Conservation (phyloP, 768 basidiomycete genomes). For the Termitomyces sp. region DNA sequence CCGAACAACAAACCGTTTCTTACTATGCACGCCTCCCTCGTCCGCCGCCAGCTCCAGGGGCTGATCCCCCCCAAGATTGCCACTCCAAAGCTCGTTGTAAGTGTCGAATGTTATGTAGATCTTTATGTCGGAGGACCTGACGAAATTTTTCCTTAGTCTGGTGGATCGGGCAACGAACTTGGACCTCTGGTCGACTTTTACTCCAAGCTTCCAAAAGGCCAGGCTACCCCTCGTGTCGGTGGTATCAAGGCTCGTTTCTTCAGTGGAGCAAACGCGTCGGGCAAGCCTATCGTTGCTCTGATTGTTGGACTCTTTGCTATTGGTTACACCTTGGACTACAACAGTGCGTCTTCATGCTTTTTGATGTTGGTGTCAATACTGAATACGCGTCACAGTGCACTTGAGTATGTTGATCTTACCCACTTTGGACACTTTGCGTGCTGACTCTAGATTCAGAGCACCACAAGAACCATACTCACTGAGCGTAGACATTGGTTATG, state of each 20-base stretch:
- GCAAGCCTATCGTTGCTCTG: constrained; percentile 55
- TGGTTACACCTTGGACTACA: constrained; percentile 86
- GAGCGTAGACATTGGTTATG: constrained; percentile 14
- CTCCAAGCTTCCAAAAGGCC: constrained; percentile 92
- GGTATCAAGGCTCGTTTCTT: constrained; percentile 83
- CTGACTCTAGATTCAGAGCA: constrained; percentile 51
- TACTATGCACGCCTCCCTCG: constrained; percentile 77
- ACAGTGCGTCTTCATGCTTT: constrained; percentile 54
- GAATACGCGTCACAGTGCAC: constrained; percentile 51
- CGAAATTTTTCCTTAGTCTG: constrained; percentile 46
- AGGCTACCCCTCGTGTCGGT: constrained; percentile 49
- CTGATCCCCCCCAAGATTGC: constrained; percentile 95
- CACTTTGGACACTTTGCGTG: background rate
- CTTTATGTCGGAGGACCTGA: background rate
- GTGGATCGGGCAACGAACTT: constrained; percentile 77
- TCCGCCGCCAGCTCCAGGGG: constrained; percentile 78
- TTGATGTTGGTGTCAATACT: constrained; percentile 3
- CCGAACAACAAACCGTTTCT: constrained; percentile 15
- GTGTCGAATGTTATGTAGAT: constrained; percentile 18
- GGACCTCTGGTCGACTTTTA: constrained; percentile 90
- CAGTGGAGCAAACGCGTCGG: constrained; percentile 81
- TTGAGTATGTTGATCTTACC: constrained; percentile 52
- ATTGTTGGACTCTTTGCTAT: constrained; percentile 66
- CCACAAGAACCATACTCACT: constrained; percentile 90
- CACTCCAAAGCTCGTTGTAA: constrained; percentile 81